Base-by-base conservation (phyloP, 2,329 filamentous ascomycete genomes). In the Botrytis elliptica region DNA sequence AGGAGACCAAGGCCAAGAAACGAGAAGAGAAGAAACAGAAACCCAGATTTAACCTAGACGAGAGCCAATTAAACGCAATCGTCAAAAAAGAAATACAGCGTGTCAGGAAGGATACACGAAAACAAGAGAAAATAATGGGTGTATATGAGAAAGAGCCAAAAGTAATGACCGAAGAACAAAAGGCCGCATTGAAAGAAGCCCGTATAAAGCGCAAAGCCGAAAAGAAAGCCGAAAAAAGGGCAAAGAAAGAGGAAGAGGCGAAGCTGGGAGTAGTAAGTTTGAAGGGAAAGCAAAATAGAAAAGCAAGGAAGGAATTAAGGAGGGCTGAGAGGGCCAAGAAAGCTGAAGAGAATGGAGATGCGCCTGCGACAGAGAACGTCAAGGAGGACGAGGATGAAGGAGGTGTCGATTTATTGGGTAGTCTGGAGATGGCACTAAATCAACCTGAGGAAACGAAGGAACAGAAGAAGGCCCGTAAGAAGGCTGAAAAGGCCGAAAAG, bases 241-340 rank as follows among this genome's bases (percentile, higher is more conserved):
- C 62, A 49, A 59, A 73, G 70, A 74, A 44, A 49, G 70, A 66
- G 64, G 70, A 62, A 36, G 52, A 70, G 40, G 64, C 65, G 25
- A 69, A 72, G 38, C 12, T 49, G 25, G 71, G 22, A 72, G 22
- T 57, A 2, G n/a, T 20, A 33, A 40, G 7, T 29, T 44, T 69
- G 20, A 69, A 75, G 36, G 70, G 74, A 46, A 76, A 74, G 72
- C 49, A 64, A 40, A 64, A 42, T 42, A 74, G 38, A n/a, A 63
- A 65, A 69, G 57, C 40, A 14, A 72, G 36, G 62, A 71, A 67
- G 59, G 73, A 76, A 36, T 33, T 65, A n/a, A 77, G 71, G 60
- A 73, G 73, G 36, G 55, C 64, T 22, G 63, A 72, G 52, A 49
- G 38, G 10, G 66, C 71, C 5, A 52, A 63, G 36, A 55, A 36